Evolutionary conservation across 1,284 basidiomycete species (phyloP).

Genomic region (Cyathus olla): DNA sequence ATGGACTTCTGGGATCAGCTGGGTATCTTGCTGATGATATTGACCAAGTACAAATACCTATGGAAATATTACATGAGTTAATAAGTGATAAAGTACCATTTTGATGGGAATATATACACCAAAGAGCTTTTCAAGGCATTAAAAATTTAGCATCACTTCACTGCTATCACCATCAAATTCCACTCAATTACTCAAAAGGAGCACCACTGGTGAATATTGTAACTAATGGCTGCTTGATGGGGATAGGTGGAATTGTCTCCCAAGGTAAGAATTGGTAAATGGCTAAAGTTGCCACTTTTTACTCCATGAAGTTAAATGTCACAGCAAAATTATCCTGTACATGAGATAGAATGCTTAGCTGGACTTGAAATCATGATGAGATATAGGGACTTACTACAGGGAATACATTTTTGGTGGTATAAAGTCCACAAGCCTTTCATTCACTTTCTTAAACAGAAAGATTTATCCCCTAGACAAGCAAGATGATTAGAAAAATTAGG

Average conservation of each 20-base stretch:
- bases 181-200: conserved; percentile 11
- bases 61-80: conserved; percentile 37
- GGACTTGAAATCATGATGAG: conserved; percentile 44
- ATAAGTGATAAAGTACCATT: conserved; percentile 31
- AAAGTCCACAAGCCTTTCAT: conserved; percentile 50
- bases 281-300: conserved; percentile 42
- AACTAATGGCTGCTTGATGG: conserved; percentile 35
- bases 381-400: conserved; percentile 40
- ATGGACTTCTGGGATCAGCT: conserved; percentile 39
- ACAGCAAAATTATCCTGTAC: conserved; percentile 50
- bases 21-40: conserved; percentile 42
- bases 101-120: conserved; percentile 37
- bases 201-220: conserved; percentile 31
- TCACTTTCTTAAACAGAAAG: conserved; percentile 40
- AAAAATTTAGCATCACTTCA: conserved; percentile 19
- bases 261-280: conserved; percentile 38
- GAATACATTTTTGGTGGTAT: conserved; percentile 38
- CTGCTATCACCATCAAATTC: conserved; percentile 17
- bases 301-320: conserved; percentile 48
- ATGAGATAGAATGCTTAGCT: conserved; percentile 48
- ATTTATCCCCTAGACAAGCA: conserved; percentile 42
- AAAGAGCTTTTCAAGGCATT: conserved; percentile 43
- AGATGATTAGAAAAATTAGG: conserved; percentile 48
- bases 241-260: conserved; percentile 36
- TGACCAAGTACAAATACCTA: conserved; percentile 30